Evolutionary conservation across 768 basidiomycete genomes (phyloP), one percentile per base, ranked within the genome.

Genomic region (Mycena olivaceomarginata): DNA sequence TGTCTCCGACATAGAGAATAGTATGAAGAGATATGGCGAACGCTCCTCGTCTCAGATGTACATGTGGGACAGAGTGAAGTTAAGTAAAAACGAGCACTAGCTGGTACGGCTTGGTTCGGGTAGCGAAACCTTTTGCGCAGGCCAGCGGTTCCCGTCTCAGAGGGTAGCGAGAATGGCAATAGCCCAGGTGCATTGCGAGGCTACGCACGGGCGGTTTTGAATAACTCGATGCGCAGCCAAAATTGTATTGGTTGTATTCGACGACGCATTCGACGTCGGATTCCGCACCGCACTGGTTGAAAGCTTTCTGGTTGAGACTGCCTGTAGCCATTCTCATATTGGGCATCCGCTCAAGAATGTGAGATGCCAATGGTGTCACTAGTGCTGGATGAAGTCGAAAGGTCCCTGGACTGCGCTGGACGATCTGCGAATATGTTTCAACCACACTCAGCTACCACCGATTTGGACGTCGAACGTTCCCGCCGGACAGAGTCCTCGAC

Each of bases 1-100:
- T 31, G 63, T 13, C 43, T 22, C 15, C 63, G 10, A 65, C 12
- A 25, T 45, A 7, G 63, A 43, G 39, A 65, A 43, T 65, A 43
- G 63, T 15, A 65, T 45, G 43, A 41, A 45, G 41, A 22, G 18
- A 11, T 65, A 65, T 0, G 63, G 63, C 11, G 63, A 65, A 22
- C n/a, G 63, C 22, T 65, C 63, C 63, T 31, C 63, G 45, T 43
- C 39, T 65, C 43, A 65, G 63, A n/a, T 10, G 41, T 31, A 31
- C 31, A 31, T 10, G 63, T 41, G 25, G 63, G 43, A 45, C 2
- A 25, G 43, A 45, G 22, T 10, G 62, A 8, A 11, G 63, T 31
- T 12, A 12, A 12, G 4, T 22, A 5, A 8, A 7, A 53, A 57
- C 22, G 22, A 13, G 41, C 10, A 11, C 18, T 20, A 37, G 20